phyloP scores from a whole-genome alignment of 192 early-diverging fungal genomes.

The Coemansia asiatica region DNA sequence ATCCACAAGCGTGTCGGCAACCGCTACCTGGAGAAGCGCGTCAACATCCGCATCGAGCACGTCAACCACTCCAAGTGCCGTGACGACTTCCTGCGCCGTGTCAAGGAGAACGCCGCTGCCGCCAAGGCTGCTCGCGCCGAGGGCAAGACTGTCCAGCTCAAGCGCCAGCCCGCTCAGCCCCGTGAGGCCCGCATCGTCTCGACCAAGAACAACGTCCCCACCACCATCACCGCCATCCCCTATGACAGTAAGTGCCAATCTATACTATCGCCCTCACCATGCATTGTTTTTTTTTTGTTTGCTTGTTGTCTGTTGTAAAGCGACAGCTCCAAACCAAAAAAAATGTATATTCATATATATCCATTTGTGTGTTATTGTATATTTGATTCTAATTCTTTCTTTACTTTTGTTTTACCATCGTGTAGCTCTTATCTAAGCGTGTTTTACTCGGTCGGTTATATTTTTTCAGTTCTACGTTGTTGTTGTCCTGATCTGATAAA shows the following conservation, averaged over 20 bases:
- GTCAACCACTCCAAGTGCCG: constrained; percentile 99
- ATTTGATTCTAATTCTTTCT: constrained; percentile 4
- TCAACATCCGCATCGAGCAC: constrained; percentile 99
- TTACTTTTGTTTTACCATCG: not conserved
- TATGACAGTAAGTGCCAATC: constrained; percentile 74
- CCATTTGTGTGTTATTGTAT: not conserved
- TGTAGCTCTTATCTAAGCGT: constrained; percentile 56
- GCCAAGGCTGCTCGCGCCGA: constrained; percentile 82
- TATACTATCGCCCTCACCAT: no score
- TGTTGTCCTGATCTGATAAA: constrained; percentile 3
- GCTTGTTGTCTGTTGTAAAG: no score
- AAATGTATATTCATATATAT: constrained; percentile 42
- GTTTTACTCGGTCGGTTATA: not conserved
- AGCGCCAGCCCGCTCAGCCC: constrained; percentile 89
- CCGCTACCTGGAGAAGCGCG: constrained; percentile 97
- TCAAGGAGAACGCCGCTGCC: constrained; percentile 89
- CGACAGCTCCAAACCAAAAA: no score
- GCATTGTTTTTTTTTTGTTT: constrained; percentile 1
- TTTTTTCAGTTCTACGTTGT: not conserved
- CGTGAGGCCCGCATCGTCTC: constrained; percentile 86
- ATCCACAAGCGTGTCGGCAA: constrained; percentile 98
- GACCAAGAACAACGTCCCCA: constrained; percentile 83
- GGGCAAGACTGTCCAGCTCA: constrained; percentile 75
- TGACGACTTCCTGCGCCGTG: constrained; percentile 94
- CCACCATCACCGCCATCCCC: constrained; percentile 92